Conservation (phyloP, 108 stramenopile genomes). For the Chaetoceros muelleri region DNA sequence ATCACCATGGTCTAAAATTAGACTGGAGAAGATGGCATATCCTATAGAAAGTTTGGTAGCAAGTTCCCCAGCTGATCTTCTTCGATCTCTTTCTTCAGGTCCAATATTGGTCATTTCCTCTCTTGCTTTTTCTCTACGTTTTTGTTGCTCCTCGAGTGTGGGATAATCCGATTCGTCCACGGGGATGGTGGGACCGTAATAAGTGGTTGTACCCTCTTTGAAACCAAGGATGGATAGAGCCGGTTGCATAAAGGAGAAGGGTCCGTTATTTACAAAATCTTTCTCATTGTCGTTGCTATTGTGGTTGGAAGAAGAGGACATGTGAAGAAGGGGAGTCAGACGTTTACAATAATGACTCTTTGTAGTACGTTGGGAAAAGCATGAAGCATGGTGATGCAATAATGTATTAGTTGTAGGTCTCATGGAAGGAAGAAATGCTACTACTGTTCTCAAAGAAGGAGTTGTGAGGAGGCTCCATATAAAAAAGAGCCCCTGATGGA, state of each 20-base stretch:
- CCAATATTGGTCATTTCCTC: slow-evolving; percentile 20
- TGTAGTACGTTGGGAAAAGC: no score
- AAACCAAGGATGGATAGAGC: slow-evolving; percentile 16
- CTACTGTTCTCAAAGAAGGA: no score
- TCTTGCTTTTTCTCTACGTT: slow-evolving; percentile 5
- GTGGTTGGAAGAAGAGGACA: no score
- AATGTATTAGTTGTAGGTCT: no score
- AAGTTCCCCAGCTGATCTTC: slow-evolving; percentile 6
- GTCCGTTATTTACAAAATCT: slow-evolving; percentile 21
- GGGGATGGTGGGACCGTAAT: slow-evolving; percentile 3
- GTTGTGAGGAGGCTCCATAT: no score
- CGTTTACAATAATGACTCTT: no score
- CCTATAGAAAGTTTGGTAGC: slow-evolving; percentile 4
- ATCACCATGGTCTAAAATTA: slow-evolving; percentile 20
- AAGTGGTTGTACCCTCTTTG: slow-evolving; percentile 14
- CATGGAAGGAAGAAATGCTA: no score
- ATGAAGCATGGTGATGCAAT: no score
- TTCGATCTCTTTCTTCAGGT: slow-evolving; percentile 25
- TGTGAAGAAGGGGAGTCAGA: no score
- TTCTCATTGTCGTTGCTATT: no score
- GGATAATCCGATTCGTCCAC: slow-evolving; percentile 1
- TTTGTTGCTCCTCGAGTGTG: slow-evolving; percentile 2
- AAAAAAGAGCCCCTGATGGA: no score
- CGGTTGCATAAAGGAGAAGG: slow-evolving; percentile 19
- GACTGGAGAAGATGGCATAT: slow-evolving; percentile 19